Conservation (phyloP, 805 yeast genomes). For the Pichia eremophila region DNA sequence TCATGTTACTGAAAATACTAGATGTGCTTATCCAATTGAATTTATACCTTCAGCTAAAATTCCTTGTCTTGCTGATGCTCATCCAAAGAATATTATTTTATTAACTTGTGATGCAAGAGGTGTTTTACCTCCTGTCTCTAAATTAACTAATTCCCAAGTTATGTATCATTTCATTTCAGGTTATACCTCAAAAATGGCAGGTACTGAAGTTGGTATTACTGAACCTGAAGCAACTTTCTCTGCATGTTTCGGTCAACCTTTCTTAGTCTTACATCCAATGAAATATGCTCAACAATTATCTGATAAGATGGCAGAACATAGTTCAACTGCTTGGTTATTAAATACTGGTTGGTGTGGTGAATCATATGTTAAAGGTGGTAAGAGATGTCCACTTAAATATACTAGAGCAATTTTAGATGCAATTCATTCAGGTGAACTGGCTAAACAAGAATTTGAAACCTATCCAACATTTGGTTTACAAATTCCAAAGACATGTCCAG, state of each 20-base stretch:
- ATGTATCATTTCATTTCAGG: constrained; percentile 99
- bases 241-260: constrained; percentile 98
- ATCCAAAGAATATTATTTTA: constrained; percentile 86
- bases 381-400: constrained; percentile 95
- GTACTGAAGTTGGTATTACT: constrained; percentile 97
- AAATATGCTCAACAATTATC: constrained; percentile 93
- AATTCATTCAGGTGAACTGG: constrained; percentile 84
- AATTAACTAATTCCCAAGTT: constrained; percentile 87
- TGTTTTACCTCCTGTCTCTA: constrained; percentile 94
- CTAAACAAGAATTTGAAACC: constrained; percentile 69
- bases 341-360: constrained; percentile 99
- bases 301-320: constrained; percentile 81
- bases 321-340: constrained; percentile 90
- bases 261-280: constrained; percentile 97
- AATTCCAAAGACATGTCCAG: constrained; percentile 73
- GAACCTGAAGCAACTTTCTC: constrained; percentile 98
- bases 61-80: constrained; percentile 84
- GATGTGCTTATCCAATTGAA: constrained; percentile 98
- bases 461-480: constrained; percentile 81
- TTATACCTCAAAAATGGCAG: constrained; percentile 98
- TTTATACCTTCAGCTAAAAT: constrained; percentile 92
- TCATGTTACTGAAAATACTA: constrained; percentile 88
- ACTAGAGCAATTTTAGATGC: constrained; percentile 94
- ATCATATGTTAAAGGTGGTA: constrained; percentile 86
- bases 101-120: constrained; percentile 98